These are phyloP conservation scores for Prinsepia uniflora DNA, from an alignment of 306 rosid genomes.

Conservation along the genomic window DNA sequence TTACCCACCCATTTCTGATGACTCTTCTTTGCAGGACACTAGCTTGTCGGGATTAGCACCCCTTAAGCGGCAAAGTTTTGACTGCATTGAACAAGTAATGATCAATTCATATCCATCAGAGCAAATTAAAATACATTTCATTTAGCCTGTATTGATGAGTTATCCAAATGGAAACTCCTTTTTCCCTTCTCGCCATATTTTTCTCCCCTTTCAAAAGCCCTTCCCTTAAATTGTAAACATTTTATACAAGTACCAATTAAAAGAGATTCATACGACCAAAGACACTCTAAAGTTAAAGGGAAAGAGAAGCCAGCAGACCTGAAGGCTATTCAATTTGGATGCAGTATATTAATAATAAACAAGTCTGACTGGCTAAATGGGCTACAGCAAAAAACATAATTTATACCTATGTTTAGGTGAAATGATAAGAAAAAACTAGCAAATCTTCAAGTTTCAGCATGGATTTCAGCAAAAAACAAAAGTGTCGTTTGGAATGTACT, in stretches of 20 bases:
- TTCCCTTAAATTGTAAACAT: not conserved
- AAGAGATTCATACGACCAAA: not conserved
- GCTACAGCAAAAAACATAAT: not conserved
- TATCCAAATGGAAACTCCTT: not conserved
- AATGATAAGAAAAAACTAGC: not conserved
- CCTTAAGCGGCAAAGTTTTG: conserved; percentile 75
- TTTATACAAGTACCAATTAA: not conserved
- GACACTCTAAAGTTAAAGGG: not conserved
- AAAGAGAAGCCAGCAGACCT: not conserved
- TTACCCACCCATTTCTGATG: conserved; percentile 98
- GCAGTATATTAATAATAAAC: not conserved
- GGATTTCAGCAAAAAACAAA: not conserved
- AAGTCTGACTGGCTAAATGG: not conserved
- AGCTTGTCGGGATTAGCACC: conserved; percentile 56
- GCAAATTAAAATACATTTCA: not conserved
- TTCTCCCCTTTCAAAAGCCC: not conserved
- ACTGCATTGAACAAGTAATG: conserved; percentile 46
- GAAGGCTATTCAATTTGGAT: not conserved
- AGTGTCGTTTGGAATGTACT: not conserved
- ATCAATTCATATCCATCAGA: conserved; percentile 9
- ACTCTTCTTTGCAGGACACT: conserved; percentile 73
- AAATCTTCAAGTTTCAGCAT: not conserved
- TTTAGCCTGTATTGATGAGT: not conserved
- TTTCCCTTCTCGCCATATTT: not conserved
- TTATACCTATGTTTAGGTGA: not conserved